Conservation (phyloP, 352 stramenopile genomes). For the Pythium folliculosum region DNA sequence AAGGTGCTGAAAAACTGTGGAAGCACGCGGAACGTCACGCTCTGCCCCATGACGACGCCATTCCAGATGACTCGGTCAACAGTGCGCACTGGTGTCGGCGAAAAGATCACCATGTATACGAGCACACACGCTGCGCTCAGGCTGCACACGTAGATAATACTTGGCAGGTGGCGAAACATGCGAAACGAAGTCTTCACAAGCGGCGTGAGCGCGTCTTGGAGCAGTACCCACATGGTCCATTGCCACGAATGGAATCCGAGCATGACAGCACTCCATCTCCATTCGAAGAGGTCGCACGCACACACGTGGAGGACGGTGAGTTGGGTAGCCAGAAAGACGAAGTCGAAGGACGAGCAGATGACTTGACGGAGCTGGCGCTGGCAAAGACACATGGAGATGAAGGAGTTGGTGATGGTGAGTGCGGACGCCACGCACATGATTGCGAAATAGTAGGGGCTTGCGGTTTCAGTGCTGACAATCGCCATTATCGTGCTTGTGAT, state of each 20-base stretch:
- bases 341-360: constrained; percentile 25
- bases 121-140: not conserved
- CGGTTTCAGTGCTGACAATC: not conserved
- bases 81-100: not conserved
- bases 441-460: not conserved
- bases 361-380: constrained; percentile 16
- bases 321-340: constrained; percentile 21
- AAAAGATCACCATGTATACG: constrained; percentile 10
- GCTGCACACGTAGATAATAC: not conserved
- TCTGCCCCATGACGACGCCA: not conserved
- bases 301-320: constrained; percentile 16
- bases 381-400: not conserved
- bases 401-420: not conserved
- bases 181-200: not conserved
- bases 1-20: constrained; percentile 20
- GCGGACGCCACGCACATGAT: not conserved
- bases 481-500: not conserved
- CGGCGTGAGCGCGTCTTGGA: not conserved
- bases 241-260: not conserved
- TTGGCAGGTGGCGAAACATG: not conserved
- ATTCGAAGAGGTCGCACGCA: constrained; percentile 21
- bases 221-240: not conserved
- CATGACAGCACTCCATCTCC: not conserved
- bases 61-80: constrained; percentile 14
- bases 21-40: not conserved